Percentiles rank a stretch among this genome's conserved stretches.
Evolutionary conservation across 345 rosid genomes (phyloP).

Genomic region (Pseudoturritis turrita): DNA sequence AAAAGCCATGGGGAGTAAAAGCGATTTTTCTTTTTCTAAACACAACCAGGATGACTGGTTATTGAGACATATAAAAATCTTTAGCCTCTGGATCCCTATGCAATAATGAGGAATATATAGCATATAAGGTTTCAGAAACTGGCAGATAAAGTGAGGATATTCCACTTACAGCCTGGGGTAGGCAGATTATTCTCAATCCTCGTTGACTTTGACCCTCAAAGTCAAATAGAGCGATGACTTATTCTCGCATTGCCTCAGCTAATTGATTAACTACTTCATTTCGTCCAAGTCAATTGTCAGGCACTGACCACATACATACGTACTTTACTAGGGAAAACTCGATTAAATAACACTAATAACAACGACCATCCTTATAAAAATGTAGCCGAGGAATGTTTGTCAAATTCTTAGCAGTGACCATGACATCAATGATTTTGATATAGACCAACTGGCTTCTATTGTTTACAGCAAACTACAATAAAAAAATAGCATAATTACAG

Average conservation of each 20-base stretch:
- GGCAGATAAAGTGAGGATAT: background rate
- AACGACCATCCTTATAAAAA: background rate
- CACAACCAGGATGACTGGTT: background rate
- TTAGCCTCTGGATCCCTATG: background rate
- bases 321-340: background rate
- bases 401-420: slow-evolving; percentile 3
- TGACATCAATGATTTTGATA: background rate
- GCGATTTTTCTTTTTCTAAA: background rate
- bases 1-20: background rate
- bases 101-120: background rate
- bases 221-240: background rate
- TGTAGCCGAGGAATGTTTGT: background rate
- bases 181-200: background rate
- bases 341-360: background rate
- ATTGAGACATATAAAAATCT: background rate
- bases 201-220: background rate
- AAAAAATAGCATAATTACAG: background rate
- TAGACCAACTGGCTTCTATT: background rate
- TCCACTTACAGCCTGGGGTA: background rate
- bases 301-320: background rate
- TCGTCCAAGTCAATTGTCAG: slow-evolving; percentile 3
- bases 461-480: background rate
- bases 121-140: background rate
- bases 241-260: background rate
- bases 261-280: background rate